phyloP scores from a whole-genome alignment of 441 rosid genomes.

The Populus hybrid region DNA sequence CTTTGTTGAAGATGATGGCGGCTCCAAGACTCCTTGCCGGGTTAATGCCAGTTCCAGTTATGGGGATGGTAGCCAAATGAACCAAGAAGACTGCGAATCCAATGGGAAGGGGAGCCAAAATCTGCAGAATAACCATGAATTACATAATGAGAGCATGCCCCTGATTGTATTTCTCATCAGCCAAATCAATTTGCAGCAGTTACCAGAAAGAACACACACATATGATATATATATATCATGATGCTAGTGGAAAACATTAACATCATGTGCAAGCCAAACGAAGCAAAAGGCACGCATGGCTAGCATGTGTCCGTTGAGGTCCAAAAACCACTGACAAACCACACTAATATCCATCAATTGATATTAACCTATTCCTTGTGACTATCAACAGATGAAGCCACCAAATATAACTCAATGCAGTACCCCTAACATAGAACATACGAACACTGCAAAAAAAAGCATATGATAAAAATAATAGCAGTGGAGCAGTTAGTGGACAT shows the following conservation, averaged over 20 bases:
- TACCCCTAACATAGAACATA: neutral
- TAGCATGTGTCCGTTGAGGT: no score
- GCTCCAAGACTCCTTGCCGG: slow-evolving; percentile 85
- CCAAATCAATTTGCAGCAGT: neutral
- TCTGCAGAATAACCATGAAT: slow-evolving; percentile 29
- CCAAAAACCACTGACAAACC: no score
- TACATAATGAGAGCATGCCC: neutral
- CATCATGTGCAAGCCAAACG: no score
- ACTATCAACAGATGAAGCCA: neutral
- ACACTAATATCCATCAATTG: no score
- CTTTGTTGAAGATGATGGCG: slow-evolving; percentile 67
- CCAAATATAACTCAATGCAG: neutral
- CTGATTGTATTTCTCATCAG: no score
- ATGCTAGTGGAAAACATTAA: no score
- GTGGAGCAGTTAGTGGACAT: neutral
- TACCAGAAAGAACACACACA: no score
- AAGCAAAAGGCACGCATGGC: no score
- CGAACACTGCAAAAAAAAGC: neutral
- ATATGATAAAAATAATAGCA: neutral
- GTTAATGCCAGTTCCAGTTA: slow-evolving; percentile 39
- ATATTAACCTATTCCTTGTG: neutral
- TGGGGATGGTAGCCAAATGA: slow-evolving; percentile 85
- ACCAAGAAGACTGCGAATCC: slow-evolving; percentile 91
- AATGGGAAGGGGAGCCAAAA: slow-evolving; percentile 89
- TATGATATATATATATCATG: no score